A percentile compares a stretch with the other conserved stretches of the same genome.
These are phyloP conservation scores for Talaromyces proteolyticus DNA, from an alignment of 495 filamentous ascomycete genomes.

Conservation along the genomic window DNA sequence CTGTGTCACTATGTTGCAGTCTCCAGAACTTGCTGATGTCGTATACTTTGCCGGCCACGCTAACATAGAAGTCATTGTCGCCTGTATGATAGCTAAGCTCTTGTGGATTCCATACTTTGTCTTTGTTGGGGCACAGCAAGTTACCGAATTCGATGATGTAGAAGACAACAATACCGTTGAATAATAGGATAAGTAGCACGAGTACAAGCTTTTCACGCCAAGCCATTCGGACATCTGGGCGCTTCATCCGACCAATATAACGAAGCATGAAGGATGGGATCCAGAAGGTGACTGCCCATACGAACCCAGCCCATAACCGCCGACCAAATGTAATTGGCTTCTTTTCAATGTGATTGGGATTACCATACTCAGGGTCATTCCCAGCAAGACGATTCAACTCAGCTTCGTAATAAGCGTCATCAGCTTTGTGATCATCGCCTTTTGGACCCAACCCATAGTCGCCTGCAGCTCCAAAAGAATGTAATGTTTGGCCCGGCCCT, in stretches of 20 bases:
- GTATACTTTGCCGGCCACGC: slow-evolving; percentile 84
- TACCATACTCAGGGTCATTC: slow-evolving; percentile 65
- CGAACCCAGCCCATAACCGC: slow-evolving; percentile 70
- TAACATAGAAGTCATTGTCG: slow-evolving; percentile 78
- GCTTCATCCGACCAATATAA: slow-evolving; percentile 91
- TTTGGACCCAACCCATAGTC: slow-evolving; percentile 85
- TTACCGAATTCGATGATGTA: slow-evolving; percentile 85
- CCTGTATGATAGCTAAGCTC: slow-evolving; percentile 69
- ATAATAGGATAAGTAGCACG: slow-evolving; percentile 67
- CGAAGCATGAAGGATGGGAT: slow-evolving; percentile 80
- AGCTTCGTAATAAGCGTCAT: slow-evolving; percentile 58
- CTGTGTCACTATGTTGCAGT: slow-evolving; percentile 69
- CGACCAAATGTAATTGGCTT: slow-evolving; percentile 55
- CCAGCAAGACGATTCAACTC: slow-evolving; percentile 28
- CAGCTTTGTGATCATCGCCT: slow-evolving; percentile 71
- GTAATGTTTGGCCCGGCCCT: slow-evolving; percentile 60
- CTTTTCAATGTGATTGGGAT: slow-evolving; percentile 70
- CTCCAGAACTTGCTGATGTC: slow-evolving; percentile 87
- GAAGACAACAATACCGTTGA: slow-evolving; percentile 84
- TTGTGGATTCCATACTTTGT: slow-evolving; percentile 78
- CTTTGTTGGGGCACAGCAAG: slow-evolving; percentile 81
- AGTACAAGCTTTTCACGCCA: slow-evolving; percentile 95
- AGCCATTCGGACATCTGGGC: slow-evolving; percentile 92
- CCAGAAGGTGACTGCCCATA: slow-evolving; percentile 90
- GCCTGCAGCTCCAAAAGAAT: slow-evolving; percentile 43